Evolutionary conservation across 2,329 filamentous ascomycete species (phyloP).

Genomic region (Colletotrichum sp.): DNA sequence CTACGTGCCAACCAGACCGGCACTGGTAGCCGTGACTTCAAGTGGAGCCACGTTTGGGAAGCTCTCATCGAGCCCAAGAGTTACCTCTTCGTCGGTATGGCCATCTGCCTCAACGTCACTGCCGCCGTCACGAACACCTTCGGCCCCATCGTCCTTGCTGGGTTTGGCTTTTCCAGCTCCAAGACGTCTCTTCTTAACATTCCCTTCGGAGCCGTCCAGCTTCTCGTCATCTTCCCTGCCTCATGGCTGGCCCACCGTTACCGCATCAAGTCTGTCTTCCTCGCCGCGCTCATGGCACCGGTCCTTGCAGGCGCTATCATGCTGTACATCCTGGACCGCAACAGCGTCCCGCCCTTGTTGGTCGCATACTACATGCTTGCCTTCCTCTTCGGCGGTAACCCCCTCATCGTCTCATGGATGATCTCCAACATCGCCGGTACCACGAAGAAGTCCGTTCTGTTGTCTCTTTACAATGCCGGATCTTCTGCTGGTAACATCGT

Average conservation of each 20-base stretch:
- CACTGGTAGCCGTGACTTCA: constrained; percentile 73
- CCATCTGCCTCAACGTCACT: constrained; percentile 67
- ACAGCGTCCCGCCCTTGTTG: constrained; percentile 48
- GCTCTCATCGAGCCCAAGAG: constrained; percentile 53
- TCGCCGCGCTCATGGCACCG: constrained; percentile 59
- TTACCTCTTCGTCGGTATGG: constrained; percentile 65
- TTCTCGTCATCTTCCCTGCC: constrained; percentile 61
- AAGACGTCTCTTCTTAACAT: constrained; percentile 67
- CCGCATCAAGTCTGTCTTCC: constrained; percentile 60
- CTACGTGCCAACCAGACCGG: constrained; percentile 79
- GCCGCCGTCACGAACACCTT: constrained; percentile 69
- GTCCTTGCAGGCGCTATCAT: constrained; percentile 65
- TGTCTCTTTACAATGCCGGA: constrained; percentile 68
- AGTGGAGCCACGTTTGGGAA: constrained; percentile 67
- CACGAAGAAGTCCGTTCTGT: constrained; percentile 69
- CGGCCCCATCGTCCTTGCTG: constrained; percentile 65
- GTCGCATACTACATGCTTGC: constrained; percentile 69
- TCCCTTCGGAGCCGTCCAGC: constrained; percentile 68
- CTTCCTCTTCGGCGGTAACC: constrained; percentile 70
- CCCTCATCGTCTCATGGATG: constrained; percentile 71
- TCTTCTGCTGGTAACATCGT: constrained; percentile 70
- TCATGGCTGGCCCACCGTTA: constrained; percentile 64
- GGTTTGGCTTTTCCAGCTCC: constrained; percentile 64
- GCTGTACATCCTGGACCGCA: constrained; percentile 57
- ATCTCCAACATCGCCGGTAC: constrained; percentile 71